Evolutionary conservation across 2,329 filamentous ascomycete species (phyloP).

Genomic region (Hypomyces rosellus): DNA sequence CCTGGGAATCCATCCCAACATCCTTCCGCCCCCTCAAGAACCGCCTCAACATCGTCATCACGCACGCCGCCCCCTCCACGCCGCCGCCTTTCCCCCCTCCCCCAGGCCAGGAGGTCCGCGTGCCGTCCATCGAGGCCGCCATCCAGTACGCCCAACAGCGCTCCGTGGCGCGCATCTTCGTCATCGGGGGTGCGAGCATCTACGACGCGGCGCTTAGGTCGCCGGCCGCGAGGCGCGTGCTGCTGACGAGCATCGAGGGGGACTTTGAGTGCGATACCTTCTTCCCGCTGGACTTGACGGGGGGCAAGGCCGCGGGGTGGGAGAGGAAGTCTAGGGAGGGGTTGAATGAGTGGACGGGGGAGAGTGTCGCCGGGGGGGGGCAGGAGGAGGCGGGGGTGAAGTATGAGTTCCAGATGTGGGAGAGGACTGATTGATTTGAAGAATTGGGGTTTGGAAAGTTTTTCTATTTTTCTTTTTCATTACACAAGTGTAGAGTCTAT

Average conservation of each 20-base stretch:
- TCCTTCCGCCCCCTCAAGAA: constrained; percentile 73
- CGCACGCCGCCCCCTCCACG: constrained; percentile 38
- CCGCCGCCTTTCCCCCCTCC: too few species aligned
- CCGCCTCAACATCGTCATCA: constrained; percentile 77
- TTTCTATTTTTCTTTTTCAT: too few species aligned
- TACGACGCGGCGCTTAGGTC: constrained; percentile 65
- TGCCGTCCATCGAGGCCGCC: constrained; percentile 53
- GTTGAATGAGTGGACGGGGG: constrained; percentile 59
- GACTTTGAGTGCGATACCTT: constrained; percentile 74
- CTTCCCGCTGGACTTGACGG: constrained; percentile 56
- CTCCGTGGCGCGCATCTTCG: constrained; percentile 58
- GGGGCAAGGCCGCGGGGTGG: constrained; percentile 44
- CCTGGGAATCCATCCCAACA: constrained; percentile 83
- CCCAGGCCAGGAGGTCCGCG: constrained; percentile 36
- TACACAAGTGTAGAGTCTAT: background rate
- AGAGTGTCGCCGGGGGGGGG: constrained; percentile 49
- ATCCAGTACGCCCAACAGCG: constrained; percentile 40
- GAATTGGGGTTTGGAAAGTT: constrained; percentile 4
- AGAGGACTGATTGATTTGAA: constrained; percentile 36
- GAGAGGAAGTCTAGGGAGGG: constrained; percentile 42
- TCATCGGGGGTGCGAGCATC: constrained; percentile 86
- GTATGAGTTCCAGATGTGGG: constrained; percentile 73
- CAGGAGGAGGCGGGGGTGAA: constrained; percentile 57
- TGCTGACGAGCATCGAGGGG: constrained; percentile 61
- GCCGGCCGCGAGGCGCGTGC: constrained; percentile 51